Percentiles rank a stretch among this genome's conserved stretches.
phyloP scores from a whole-genome alignment of 345 rosid species.

The Pelargonium nanum region DNA sequence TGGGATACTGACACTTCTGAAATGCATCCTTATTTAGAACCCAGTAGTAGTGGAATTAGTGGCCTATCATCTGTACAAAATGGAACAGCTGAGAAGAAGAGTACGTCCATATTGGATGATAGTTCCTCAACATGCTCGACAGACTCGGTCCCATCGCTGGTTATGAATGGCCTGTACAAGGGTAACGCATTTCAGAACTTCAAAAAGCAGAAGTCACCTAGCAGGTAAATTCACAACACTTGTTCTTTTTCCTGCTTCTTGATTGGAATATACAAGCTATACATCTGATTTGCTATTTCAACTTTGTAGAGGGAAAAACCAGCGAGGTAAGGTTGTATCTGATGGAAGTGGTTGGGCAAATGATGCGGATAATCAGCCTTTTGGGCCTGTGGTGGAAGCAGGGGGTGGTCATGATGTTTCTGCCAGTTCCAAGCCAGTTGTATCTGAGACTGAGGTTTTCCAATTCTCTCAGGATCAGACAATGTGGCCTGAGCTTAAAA shows the following conservation, averaged over 20 bases:
- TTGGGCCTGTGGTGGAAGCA: constrained; percentile 30
- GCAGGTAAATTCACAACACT: constrained; percentile 32
- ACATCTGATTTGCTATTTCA: constrained; percentile 10
- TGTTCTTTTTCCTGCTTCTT: not conserved
- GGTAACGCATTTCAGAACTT: constrained; percentile 32
- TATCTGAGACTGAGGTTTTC: constrained; percentile 33
- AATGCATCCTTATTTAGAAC: constrained; percentile 46
- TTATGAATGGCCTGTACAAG: constrained; percentile 46
- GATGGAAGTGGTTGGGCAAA: constrained; percentile 31
- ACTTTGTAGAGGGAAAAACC: constrained; percentile 43
- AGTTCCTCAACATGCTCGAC: constrained; percentile 89
- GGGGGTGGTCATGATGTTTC: constrained; percentile 32
- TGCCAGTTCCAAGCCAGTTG: constrained; percentile 35
- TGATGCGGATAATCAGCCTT: constrained; percentile 36
- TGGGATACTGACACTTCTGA: constrained; percentile 89
- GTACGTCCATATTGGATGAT: constrained; percentile 59
- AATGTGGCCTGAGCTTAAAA: constrained; percentile 32
- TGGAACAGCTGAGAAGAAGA: constrained; percentile 53
- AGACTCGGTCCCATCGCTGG: constrained; percentile 61
- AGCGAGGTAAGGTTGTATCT: constrained; percentile 28
- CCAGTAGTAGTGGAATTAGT: constrained; percentile 41
- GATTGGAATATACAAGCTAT: constrained; percentile 3
- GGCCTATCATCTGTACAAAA: constrained; percentile 48
- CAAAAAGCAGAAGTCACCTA: constrained; percentile 37
- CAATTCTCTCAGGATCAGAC: constrained; percentile 23